Evolutionary conservation across 768 basidiomycete genomes (phyloP), one percentile per base, ranked within the genome.

Genomic region (Calocera cornea): DNA sequence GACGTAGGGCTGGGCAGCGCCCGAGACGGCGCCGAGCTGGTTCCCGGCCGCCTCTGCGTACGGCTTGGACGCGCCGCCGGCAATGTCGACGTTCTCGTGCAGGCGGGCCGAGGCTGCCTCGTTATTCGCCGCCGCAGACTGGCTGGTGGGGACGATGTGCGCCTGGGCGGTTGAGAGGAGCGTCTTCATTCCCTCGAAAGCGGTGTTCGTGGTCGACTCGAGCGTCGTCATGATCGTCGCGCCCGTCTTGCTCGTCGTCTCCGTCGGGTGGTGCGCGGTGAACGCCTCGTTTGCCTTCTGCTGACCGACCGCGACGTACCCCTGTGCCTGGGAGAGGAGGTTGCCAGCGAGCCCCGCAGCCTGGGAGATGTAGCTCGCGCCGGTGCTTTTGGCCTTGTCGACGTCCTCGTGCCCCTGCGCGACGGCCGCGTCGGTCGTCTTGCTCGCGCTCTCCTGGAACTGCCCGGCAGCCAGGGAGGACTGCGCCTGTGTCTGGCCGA

Each of bases 81-180:
- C 54, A 19, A 60, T 16, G 31, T 60, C 54, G 54, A 60, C 54
- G 31, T 60, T 60, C 54, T 60, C 54, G 31, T 60, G 54, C 54
- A 33, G 27, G 11, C 7, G 2, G 7, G 11, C 31, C 5, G 54
- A 11, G 31, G 54, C 11, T 5, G 24, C 11, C 11, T 60, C 54
- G 14, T 60, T 27, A 8, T 60, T 12, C 22, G 11, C 54, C 24
- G 22, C 14, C 19, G 54, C 54, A 10, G 54, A 11, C 14, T 16
- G 14, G 31, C 14, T 22, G 14, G 54, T 60, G 22, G 54, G 31
- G 11, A 27, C 14, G 27, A 60, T 11, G 31, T 60, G 54, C 24
- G 11, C 2, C 54, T 60, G 54, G 16, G 54, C 54, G 31, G 54
- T 29, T 3, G 54, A 5, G 31, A 60, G 54, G 14, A 60, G 54